Evolutionary conservation across 2,329 filamentous ascomycete species (phyloP).

Genomic region (Botrytis cinerea): DNA sequence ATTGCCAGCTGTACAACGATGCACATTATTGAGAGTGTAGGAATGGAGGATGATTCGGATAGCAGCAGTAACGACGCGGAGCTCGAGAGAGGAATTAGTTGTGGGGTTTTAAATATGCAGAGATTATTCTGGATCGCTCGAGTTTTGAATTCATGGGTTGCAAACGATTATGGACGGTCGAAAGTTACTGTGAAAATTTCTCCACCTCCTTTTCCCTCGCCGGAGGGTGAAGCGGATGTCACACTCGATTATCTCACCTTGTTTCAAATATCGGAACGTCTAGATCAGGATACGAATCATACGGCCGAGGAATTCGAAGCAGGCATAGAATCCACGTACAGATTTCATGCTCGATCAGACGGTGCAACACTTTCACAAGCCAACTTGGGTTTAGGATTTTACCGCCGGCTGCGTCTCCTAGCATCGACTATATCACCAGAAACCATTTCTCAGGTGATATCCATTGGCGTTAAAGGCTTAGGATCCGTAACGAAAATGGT

Average conservation of each 20-base stretch:
- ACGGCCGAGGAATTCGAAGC: conserved; percentile 11
- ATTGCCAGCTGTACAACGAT: conserved; percentile 35
- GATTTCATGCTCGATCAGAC: conserved; percentile 3
- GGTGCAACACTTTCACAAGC: conserved; percentile 19
- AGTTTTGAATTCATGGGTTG: conserved; percentile 20
- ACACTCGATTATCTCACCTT: conserved; percentile 17
- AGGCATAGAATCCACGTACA: conserved; percentile 2
- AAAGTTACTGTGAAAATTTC: conserved; percentile 19
- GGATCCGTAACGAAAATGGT: conserved; percentile 28
- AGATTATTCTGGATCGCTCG: conserved; percentile 18
- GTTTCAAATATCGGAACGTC: conserved; percentile 17
- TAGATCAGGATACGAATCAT: conserved; percentile 18
- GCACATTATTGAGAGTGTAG: conserved; percentile 38
- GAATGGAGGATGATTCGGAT: conserved; percentile 23
- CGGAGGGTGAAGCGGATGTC: background rate
- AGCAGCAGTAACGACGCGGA: background rate
- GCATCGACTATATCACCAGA: conserved; percentile 11
- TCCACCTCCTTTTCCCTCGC: conserved; percentile 1
- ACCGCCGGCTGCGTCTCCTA: conserved; percentile 17
- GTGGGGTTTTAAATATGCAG: conserved; percentile 17
- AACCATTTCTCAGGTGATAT: conserved; percentile 15
- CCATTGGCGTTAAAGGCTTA: conserved; percentile 21
- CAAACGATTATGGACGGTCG: conserved; percentile 20
- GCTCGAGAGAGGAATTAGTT: conserved; percentile 3
- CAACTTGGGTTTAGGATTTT: conserved; percentile 16